Evolutionary conservation across 2,329 filamentous ascomycete genomes (phyloP).

Genomic region (Aspergillus tanneri): DNA sequence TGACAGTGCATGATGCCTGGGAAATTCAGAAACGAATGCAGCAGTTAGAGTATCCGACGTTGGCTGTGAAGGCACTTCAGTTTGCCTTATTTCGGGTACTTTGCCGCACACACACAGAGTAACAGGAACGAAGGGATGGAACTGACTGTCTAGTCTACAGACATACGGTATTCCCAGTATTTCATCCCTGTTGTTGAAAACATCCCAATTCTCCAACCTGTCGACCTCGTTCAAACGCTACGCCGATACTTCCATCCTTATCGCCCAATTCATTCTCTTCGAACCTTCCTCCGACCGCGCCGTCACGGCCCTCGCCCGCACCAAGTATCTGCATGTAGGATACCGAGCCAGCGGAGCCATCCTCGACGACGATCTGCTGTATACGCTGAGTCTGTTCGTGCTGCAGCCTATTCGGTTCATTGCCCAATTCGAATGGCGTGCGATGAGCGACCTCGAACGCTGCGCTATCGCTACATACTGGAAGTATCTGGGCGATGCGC

Average conservation of each 20-base stretch:
- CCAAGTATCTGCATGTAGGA: slow-evolving; percentile 61
- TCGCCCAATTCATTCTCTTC: slow-evolving; percentile 50
- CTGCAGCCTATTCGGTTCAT: slow-evolving; percentile 66
- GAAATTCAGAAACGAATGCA: slow-evolving; percentile 48
- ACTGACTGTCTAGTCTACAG: slow-evolving; percentile 25
- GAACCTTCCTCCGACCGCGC: slow-evolving; percentile 46
- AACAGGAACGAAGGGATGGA: not conserved
- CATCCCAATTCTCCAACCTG: slow-evolving; percentile 48
- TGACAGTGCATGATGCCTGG: slow-evolving; percentile 55
- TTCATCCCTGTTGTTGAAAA: slow-evolving; percentile 50
- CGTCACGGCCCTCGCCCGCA: slow-evolving; percentile 57
- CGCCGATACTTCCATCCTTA: slow-evolving; percentile 52
- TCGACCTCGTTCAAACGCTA: slow-evolving; percentile 53
- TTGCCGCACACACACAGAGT: not conserved
- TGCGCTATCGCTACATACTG: slow-evolving; percentile 68
- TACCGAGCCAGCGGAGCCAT: slow-evolving; percentile 61
- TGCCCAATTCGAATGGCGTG: slow-evolving; percentile 66
- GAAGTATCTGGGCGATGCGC: slow-evolving; percentile 68
- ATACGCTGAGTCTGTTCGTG: slow-evolving; percentile 64
- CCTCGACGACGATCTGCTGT: slow-evolving; percentile 61
- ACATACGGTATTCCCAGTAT: slow-evolving; percentile 59
- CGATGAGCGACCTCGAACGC: slow-evolving; percentile 63
- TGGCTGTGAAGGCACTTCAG: slow-evolving; percentile 51
- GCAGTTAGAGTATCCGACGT: slow-evolving; percentile 56
- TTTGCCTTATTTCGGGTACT: slow-evolving; percentile 59